Conservation (phyloP, 2,329 filamentous ascomycete species). For the Ascochyta fabae region DNA sequence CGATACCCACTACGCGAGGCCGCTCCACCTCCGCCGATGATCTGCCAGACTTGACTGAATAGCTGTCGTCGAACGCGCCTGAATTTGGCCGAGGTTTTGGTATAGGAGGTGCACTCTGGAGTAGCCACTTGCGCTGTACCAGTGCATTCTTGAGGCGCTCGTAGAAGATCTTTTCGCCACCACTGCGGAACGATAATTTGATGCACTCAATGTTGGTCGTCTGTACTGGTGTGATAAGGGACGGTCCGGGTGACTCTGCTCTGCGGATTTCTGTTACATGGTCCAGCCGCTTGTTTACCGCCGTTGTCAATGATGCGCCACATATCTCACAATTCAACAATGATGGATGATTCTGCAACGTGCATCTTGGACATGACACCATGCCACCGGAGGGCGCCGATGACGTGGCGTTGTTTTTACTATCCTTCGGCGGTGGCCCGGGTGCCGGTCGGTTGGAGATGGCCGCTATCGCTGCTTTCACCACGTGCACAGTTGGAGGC, state of each 20-base stretch:
- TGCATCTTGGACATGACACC: conserved; percentile 78
- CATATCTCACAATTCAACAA: conserved; percentile 89
- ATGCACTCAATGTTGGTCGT: conserved; percentile 74
- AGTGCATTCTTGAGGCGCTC: conserved; percentile 87
- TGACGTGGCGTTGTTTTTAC: conserved; percentile 43
- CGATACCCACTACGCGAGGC: conserved; percentile 80
- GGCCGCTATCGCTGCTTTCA: conserved; percentile 85
- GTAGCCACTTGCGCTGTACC: conserved; percentile 92
- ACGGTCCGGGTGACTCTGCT: conserved; percentile 79
- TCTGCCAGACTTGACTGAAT: conserved; percentile 29
- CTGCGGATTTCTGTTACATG: conserved; percentile 53
- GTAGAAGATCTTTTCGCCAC: conserved; percentile 88
- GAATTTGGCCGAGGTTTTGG: conserved; percentile 64
- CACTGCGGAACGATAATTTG: conserved; percentile 89
- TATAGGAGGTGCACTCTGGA: conserved; percentile 86
- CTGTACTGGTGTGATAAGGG: conserved; percentile 58
- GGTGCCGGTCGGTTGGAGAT: conserved; percentile 63
- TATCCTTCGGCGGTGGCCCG: conserved; percentile 40
- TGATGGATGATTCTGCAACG: conserved; percentile 91
- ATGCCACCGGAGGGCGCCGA: conserved; percentile 23
- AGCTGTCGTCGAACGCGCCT: conserved; percentile 39
- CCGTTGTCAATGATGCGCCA: conserved; percentile 72
- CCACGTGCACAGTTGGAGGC: conserved; percentile 78
- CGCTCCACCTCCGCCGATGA: conserved; percentile 31
- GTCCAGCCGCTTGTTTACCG: conserved; percentile 53